These are phyloP conservation scores for Aureobasidium melanogenum DNA, from an alignment of 2,329 filamentous ascomycete genomes.

Conservation along the genomic window DNA sequence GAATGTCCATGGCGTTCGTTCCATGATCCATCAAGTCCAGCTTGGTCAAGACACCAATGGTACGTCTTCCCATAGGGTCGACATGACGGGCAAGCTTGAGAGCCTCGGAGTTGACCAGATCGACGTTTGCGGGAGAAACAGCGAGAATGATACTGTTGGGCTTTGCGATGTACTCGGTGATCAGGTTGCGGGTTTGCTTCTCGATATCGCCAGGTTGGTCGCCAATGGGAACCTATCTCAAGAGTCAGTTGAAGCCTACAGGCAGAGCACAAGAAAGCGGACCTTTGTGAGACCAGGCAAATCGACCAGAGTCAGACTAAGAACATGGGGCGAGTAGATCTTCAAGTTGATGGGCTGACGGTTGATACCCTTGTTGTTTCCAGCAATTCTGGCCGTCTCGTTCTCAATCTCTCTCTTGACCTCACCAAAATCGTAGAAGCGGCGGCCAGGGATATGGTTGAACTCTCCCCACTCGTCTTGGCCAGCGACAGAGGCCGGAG, in stretches of 20 bases:
- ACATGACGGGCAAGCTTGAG: conserved; percentile 95
- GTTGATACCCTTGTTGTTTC: conserved; percentile 97
- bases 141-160: conserved; percentile 97
- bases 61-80: conserved; percentile 85
- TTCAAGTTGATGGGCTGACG: conserved; percentile 96
- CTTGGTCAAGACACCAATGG: conserved; percentile 95
- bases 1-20: conserved; percentile 92
- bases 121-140: conserved; percentile 94
- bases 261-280: conserved; percentile 10
- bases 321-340: conserved; percentile 92
- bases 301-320: conserved; percentile 94
- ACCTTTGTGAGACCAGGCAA: conserved; percentile 92
- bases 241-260: not conserved
- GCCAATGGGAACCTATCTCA: conserved; percentile 73
- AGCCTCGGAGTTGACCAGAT: conserved; percentile 96
- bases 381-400: conserved; percentile 88
- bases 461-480: conserved; percentile 86
- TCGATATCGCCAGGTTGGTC: conserved; percentile 97
- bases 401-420: conserved; percentile 96
- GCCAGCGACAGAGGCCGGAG: conserved; percentile 61
- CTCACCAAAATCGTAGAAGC: conserved; percentile 83
- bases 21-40: conserved; percentile 98
- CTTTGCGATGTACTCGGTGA: conserved; percentile 97
- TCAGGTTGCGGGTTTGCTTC: conserved; percentile 93
- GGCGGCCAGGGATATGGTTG: conserved; percentile 82